These are phyloP conservation scores for Wickerhamiella brachini DNA, from an alignment of 805 yeast species.

Conservation along the genomic window DNA sequence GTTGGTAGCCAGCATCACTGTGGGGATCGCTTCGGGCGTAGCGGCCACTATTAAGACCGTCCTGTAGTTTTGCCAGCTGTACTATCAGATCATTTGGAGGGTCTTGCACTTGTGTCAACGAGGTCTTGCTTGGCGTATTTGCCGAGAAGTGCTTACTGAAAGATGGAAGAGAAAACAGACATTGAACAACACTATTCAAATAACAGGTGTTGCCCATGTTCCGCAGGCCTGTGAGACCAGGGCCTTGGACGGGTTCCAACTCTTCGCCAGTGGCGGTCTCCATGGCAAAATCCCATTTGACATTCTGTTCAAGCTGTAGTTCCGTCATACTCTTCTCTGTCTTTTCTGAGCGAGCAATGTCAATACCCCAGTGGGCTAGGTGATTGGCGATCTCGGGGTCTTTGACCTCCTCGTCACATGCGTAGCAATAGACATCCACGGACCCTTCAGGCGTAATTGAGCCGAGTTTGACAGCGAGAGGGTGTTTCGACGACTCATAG, in stretches of 20 bases:
- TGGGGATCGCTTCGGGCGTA: slow-evolving; percentile 41
- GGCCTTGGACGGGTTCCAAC: slow-evolving; percentile 55
- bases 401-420: slow-evolving; percentile 76
- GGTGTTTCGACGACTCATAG: slow-evolving; percentile 45
- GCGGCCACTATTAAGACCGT: slow-evolving; percentile 64
- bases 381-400: slow-evolving; percentile 43
- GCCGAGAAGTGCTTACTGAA: slow-evolving; percentile 23
- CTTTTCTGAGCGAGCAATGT: slow-evolving; percentile 39
- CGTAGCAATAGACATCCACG: slow-evolving; percentile 80
- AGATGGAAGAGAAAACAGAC: slow-evolving; percentile 35
- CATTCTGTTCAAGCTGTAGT: slow-evolving; percentile 80
- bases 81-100: slow-evolving; percentile 56
- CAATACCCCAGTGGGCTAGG: slow-evolving; percentile 52
- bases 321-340: slow-evolving; percentile 85
- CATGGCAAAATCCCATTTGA: slow-evolving; percentile 86
- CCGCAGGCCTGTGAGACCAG: slow-evolving; percentile 67
- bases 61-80: slow-evolving; percentile 66
- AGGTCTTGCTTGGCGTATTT: slow-evolving; percentile 21
- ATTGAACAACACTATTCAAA: slow-evolving; percentile 66
- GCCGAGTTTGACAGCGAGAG: slow-evolving; percentile 82
- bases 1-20: slow-evolving; percentile 35
- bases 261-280: slow-evolving; percentile 55
- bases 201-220: slow-evolving; percentile 93
- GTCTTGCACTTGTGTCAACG: slow-evolving; percentile 22
- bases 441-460: slow-evolving; percentile 60